Conservation (phyloP, 225 moss, liverwort and hornwort species). For the Physcomitrellopsis africana region DNA sequence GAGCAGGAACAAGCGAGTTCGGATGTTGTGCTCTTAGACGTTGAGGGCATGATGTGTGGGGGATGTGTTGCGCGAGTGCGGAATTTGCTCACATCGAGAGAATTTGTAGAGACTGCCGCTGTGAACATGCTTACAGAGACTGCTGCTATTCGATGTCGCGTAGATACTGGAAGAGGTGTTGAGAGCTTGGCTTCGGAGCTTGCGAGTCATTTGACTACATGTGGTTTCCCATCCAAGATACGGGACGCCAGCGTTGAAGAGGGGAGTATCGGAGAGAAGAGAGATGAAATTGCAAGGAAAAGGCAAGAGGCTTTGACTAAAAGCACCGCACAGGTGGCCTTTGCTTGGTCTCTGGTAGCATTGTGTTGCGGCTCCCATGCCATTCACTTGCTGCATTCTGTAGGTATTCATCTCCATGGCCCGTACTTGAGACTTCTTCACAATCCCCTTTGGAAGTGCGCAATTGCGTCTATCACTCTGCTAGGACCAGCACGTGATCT, state of each 20-base stretch:
- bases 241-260: slow-evolving; percentile 57
- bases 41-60: slow-evolving; percentile 99
- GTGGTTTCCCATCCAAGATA: slow-evolving; percentile 76
- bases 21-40: slow-evolving; percentile 73
- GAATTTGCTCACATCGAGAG: slow-evolving; percentile 57
- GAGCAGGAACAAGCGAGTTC: slow-evolving; percentile 32
- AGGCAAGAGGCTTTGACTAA: slow-evolving; percentile 64
- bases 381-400: slow-evolving; percentile 74
- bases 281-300: slow-evolving; percentile 73
- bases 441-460: slow-evolving; percentile 81
- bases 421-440: slow-evolving; percentile 61
- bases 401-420: slow-evolving; percentile 75
- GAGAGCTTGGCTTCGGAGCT: slow-evolving; percentile 58
- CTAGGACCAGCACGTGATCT: slow-evolving; percentile 92
- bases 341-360: slow-evolving; percentile 87
- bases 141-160: slow-evolving; percentile 73
- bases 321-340: slow-evolving; percentile 79
- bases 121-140: slow-evolving; percentile 97
- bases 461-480: slow-evolving; percentile 77
- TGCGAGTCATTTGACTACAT: slow-evolving; percentile 64
- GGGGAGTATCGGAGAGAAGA: slow-evolving; percentile 59
- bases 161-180: slow-evolving; percentile 14
- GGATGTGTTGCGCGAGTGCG: slow-evolving; percentile 96
- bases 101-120: slow-evolving; percentile 73
- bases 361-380: slow-evolving; percentile 92